These are phyloP conservation scores for Ceratobasidium sp. DNA, from an alignment of 1,284 basidiomycete species.

Conservation along the genomic window DNA sequence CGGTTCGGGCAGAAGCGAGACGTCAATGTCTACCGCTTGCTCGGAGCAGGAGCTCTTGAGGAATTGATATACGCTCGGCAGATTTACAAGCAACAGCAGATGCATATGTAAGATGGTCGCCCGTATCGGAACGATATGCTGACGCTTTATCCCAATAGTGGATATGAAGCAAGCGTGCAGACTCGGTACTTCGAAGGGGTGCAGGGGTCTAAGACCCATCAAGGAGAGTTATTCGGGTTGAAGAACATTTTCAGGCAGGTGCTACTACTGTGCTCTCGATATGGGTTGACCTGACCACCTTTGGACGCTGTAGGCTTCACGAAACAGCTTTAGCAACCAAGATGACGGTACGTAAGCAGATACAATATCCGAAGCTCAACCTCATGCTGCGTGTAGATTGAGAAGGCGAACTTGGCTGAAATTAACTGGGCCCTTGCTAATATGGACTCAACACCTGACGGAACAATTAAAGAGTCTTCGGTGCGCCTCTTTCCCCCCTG, in stretches of 20 bases:
- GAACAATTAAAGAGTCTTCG: constrained; percentile 34
- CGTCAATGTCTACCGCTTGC: constrained; percentile 85
- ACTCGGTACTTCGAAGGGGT: constrained; percentile 86
- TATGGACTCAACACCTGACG: constrained; percentile 58
- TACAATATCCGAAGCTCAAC: neutral
- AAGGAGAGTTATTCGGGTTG: constrained; percentile 85
- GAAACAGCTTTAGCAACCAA: constrained; percentile 80
- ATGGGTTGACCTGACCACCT: neutral
- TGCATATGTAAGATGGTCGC: constrained; percentile 67
- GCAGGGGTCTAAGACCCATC: constrained; percentile 77
- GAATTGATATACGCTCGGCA: constrained; percentile 86
- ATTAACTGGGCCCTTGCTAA: constrained; percentile 83
- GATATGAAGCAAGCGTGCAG: constrained; percentile 83
- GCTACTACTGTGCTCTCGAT: neutral
- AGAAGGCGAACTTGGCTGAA: constrained; percentile 76
- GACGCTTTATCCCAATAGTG: constrained; percentile 53
- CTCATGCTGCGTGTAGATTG: constrained; percentile 66
- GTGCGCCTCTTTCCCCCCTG: neutral
- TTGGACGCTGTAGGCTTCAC: constrained; percentile 62
- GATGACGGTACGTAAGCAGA: constrained; percentile 51
- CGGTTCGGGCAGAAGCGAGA: constrained; percentile 90
- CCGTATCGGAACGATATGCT: neutral
- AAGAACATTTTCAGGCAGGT: constrained; percentile 78
- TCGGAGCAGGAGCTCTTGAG: constrained; percentile 89
- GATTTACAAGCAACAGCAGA: constrained; percentile 90